Evolutionary conservation across 495 filamentous ascomycete species (phyloP).

Genomic region (Aspergillus nidulans): DNA sequence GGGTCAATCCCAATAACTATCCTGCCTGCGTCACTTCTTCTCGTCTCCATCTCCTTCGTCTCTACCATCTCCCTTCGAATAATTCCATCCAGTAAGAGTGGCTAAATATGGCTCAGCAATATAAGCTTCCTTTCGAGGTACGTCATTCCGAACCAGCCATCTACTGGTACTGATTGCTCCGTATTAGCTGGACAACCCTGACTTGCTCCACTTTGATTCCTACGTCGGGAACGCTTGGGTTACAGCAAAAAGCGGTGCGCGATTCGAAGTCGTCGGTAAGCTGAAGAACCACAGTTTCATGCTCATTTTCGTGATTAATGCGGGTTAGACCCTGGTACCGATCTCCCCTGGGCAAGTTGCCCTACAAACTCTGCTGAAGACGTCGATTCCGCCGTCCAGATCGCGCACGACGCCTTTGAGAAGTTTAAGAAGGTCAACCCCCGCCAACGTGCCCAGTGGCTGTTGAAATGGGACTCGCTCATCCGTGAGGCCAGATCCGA

Average conservation of each 20-base stretch:
- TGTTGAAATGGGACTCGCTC: constrained; percentile 56
- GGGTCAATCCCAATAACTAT: neutral
- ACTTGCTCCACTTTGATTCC: constrained; percentile 55
- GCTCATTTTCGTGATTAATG: constrained; percentile 7
- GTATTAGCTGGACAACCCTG: constrained; percentile 52
- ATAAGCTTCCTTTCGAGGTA: constrained; percentile 41
- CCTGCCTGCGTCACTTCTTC: neutral
- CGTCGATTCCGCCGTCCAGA: constrained; percentile 55
- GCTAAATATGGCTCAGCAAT: constrained; percentile 29
- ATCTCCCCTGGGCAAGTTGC: constrained; percentile 59
- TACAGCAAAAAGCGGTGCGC: constrained; percentile 54
- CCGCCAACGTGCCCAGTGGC: constrained; percentile 55
- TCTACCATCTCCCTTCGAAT: neutral
- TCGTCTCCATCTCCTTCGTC: neutral
- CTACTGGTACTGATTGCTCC: neutral
- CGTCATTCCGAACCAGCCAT: neutral
- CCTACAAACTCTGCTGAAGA: constrained; percentile 58
- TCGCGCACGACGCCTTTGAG: constrained; percentile 57
- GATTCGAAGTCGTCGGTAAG: constrained; percentile 63
- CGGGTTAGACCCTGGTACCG: constrained; percentile 57
- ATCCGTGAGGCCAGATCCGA: constrained; percentile 50
- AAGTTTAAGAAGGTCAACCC: constrained; percentile 58
- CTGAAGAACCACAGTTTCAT: neutral
- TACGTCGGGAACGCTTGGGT: constrained; percentile 61
- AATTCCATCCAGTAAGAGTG: neutral